These are phyloP conservation scores for Verticillium zaregamsianum DNA, from an alignment of 2,329 filamentous ascomycete species.

Conservation along the genomic window DNA sequence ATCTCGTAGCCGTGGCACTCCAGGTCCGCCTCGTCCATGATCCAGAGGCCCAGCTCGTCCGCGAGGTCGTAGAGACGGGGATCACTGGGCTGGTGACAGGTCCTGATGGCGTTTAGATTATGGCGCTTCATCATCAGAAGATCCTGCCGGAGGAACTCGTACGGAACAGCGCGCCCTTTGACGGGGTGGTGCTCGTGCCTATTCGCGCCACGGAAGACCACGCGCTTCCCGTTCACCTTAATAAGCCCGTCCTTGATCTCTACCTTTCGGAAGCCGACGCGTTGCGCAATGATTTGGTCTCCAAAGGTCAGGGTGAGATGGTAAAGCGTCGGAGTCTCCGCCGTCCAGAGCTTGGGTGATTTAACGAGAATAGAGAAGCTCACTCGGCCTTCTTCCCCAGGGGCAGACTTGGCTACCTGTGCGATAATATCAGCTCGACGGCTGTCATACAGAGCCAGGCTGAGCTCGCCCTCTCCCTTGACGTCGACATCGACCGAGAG, in stretches of 20 bases:
- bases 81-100: slow-evolving; percentile 63
- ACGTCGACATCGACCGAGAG: slow-evolving; percentile 38
- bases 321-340: slow-evolving; percentile 63
- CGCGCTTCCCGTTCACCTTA: slow-evolving; percentile 59
- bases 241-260: slow-evolving; percentile 59
- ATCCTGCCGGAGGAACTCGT: slow-evolving; percentile 56
- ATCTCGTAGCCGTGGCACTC: slow-evolving; percentile 49
- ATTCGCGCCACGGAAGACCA: slow-evolving; percentile 66
- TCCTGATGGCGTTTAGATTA: slow-evolving; percentile 68
- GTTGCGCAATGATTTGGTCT: slow-evolving; percentile 41
- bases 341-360: slow-evolving; percentile 62
- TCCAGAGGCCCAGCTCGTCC: slow-evolving; percentile 60
- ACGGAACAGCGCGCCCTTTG: slow-evolving; percentile 57
- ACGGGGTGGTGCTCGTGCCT: slow-evolving; percentile 66
- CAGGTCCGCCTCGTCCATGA: slow-evolving; percentile 55
- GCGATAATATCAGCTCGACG: slow-evolving; percentile 10
- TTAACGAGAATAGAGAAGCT: slow-evolving; percentile 23
- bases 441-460: slow-evolving; percentile 27
- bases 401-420: too few relatives aligned
- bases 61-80: slow-evolving; percentile 56
- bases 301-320: slow-evolving; percentile 35
- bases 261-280: slow-evolving; percentile 59
- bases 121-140: slow-evolving; percentile 63
- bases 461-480: slow-evolving; percentile 24
- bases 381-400: too few relatives aligned